Conservation (phyloP, 2,329 filamentous ascomycete species). For the Colletotrichum endophyticum region DNA sequence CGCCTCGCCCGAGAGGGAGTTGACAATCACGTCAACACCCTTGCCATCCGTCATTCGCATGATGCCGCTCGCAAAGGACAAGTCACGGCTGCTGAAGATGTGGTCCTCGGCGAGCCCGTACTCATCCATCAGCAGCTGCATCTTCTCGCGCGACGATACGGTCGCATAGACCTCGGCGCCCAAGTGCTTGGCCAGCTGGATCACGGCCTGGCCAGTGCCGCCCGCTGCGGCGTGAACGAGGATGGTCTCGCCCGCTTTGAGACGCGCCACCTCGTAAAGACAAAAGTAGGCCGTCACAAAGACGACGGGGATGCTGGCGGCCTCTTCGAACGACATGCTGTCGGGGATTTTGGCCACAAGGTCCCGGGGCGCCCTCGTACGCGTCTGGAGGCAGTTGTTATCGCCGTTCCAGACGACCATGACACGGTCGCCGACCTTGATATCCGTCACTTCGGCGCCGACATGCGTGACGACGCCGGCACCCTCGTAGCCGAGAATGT, state of each 20-base stretch:
- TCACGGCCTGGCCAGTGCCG: slow-evolving; percentile 29
- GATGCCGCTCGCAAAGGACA: slow-evolving; percentile 30
- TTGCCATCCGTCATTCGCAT: slow-evolving; percentile 24
- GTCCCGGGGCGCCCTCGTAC: neutral
- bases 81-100: slow-evolving; percentile 34
- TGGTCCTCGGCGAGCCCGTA: slow-evolving; percentile 28
- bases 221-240: slow-evolving; percentile 33
- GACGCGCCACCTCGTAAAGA: slow-evolving; percentile 31
- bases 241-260: slow-evolving; percentile 26
- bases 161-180: slow-evolving; percentile 39
- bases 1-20: slow-evolving; percentile 40
- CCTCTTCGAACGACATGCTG: slow-evolving; percentile 36
- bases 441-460: slow-evolving; percentile 17
- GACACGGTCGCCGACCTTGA: slow-evolving; percentile 14
- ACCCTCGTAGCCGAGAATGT: slow-evolving; percentile 29
- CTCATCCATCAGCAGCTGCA: slow-evolving; percentile 24
- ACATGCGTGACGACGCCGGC: slow-evolving; percentile 23
- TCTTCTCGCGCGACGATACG: slow-evolving; percentile 34
- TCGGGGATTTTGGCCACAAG: slow-evolving; percentile 32
- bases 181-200: slow-evolving; percentile 28
- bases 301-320: slow-evolving; percentile 35
- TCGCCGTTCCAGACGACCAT: neutral
- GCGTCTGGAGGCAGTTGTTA: neutral
- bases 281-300: slow-evolving; percentile 36
- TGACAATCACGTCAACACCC: slow-evolving; percentile 37